phyloP scores from a whole-genome alignment of 306 rosid genomes.

The Castanospermum australe region DNA sequence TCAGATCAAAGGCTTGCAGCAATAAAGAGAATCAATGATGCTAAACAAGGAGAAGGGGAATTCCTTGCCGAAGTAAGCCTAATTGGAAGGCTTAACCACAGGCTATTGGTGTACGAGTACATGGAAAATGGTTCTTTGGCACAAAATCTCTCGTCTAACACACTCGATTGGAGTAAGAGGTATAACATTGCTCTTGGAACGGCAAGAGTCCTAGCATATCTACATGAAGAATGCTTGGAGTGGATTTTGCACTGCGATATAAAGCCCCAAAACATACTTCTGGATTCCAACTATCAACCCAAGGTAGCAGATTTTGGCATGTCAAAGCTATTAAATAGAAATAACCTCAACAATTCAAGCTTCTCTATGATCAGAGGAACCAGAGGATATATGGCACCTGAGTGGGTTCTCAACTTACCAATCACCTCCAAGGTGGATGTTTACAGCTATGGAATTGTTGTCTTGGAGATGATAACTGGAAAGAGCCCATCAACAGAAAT shows the following conservation, averaged over 20 bases:
- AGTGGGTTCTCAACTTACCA: conserved; percentile 39
- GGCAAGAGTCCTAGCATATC: conserved; percentile 50
- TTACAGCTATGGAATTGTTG: conserved; percentile 45
- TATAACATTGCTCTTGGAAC: conserved; percentile 35
- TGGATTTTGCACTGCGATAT: conserved; percentile 59
- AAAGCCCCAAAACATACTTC: conserved; percentile 28
- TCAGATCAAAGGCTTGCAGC: conserved; percentile 21
- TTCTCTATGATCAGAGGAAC: conserved; percentile 62
- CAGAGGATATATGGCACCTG: conserved; percentile 60
- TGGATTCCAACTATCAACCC: conserved; percentile 19
- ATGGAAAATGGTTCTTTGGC: conserved; percentile 34
- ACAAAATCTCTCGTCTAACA: background rate
- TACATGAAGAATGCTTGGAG: conserved; percentile 60
- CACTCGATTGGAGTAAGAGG: conserved; percentile 21
- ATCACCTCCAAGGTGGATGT: conserved; percentile 56
- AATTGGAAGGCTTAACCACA: conserved; percentile 11
- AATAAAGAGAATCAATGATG: conserved; percentile 17
- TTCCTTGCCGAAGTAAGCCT: conserved; percentile 25
- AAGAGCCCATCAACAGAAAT: conserved; percentile 18
- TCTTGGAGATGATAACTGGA: conserved; percentile 36
- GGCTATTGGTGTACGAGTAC: conserved; percentile 13
- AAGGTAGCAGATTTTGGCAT: conserved; percentile 37
- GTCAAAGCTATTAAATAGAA: conserved; percentile 30
- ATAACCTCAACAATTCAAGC: background rate
- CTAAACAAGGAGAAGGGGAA: conserved; percentile 34